Percentiles rank a stretch among this genome's conserved stretches.
phyloP scores from a whole-genome alignment of 257 asterid species.

The Nicotiana tabacum region DNA sequence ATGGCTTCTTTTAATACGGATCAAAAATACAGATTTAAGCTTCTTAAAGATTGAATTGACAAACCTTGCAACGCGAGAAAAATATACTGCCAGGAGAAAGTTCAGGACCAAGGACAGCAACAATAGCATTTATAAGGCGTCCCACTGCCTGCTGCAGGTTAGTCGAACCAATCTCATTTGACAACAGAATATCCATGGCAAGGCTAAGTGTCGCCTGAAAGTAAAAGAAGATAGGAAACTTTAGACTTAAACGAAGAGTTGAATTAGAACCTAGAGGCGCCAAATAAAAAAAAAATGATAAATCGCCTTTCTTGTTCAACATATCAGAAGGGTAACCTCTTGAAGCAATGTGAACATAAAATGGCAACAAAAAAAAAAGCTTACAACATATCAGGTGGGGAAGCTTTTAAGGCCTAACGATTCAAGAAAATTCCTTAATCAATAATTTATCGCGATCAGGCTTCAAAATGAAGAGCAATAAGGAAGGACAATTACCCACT shows the following conservation, averaged over 20 bases:
- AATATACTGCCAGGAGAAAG: constrained; percentile 96
- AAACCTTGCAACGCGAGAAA: constrained; percentile 97
- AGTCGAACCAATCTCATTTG: constrained; percentile 87
- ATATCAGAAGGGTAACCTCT: not conserved
- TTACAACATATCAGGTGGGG: not conserved
- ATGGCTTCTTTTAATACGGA: not conserved
- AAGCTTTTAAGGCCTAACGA: not conserved
- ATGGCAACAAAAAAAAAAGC: not conserved
- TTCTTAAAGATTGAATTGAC: constrained; percentile 19
- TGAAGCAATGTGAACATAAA: not conserved
- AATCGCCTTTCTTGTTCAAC: not conserved
- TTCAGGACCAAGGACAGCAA: constrained; percentile 98
- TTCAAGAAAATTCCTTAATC: not conserved
- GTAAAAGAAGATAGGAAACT: constrained; percentile 1
- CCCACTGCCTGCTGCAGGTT: constrained; percentile 96
- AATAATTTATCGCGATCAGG: not conserved
- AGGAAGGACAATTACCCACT: not conserved
- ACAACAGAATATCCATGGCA: constrained; percentile 84
- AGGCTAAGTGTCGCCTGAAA: constrained; percentile 92
- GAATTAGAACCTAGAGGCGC: constrained; percentile 1
- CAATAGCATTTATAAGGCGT: constrained; percentile 91
- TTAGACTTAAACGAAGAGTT: not conserved
- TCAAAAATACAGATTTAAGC: constrained; percentile 10
- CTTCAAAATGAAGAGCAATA: not conserved
- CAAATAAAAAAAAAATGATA: not conserved